phyloP scores from a whole-genome alignment of 345 rosid species.

The Arabis alpina region DNA sequence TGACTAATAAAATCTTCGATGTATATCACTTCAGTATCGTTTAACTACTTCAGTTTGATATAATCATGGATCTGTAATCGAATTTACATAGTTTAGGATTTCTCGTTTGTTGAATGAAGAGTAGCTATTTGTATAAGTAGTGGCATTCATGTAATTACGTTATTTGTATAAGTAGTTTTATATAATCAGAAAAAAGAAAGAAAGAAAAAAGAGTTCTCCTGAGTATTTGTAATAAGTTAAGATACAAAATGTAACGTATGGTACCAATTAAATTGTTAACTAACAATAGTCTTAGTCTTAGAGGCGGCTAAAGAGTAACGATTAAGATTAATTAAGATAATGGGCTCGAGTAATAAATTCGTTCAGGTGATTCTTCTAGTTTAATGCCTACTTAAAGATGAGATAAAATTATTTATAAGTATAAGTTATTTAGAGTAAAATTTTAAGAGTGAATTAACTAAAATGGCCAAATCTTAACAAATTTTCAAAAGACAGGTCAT shows the following conservation, averaged over 20 bases:
- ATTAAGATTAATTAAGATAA: slow-evolving; percentile 3
- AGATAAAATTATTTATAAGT: neutral
- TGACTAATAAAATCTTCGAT: too few relatives aligned
- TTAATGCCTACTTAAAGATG: neutral
- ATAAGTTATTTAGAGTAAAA: too few relatives aligned
- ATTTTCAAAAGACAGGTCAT: too few relatives aligned
- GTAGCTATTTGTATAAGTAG: neutral
- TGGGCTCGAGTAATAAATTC: slow-evolving; percentile 1
- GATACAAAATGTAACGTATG: slow-evolving; percentile 16
- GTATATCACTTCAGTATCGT: too few relatives aligned
- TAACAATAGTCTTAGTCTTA: neutral
- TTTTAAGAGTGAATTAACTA: too few relatives aligned
- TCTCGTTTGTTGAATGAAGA: neutral
- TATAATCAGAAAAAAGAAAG: neutral
- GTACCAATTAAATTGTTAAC: neutral
- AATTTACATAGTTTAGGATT: neutral
- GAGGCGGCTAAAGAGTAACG: slow-evolving; percentile 13
- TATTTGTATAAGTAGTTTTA: neutral
- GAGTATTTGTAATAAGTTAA: neutral
- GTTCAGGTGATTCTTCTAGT: slow-evolving; percentile 23
- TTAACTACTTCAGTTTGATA: too few relatives aligned
- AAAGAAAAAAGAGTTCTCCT: too few relatives aligned
- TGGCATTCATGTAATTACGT: neutral
- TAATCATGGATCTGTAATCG: neutral
- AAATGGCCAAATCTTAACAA: too few relatives aligned